These are phyloP conservation scores for Suaeda aralocaspica DNA, from an alignment of 148 eudicot genomes.

Conservation along the genomic window DNA sequence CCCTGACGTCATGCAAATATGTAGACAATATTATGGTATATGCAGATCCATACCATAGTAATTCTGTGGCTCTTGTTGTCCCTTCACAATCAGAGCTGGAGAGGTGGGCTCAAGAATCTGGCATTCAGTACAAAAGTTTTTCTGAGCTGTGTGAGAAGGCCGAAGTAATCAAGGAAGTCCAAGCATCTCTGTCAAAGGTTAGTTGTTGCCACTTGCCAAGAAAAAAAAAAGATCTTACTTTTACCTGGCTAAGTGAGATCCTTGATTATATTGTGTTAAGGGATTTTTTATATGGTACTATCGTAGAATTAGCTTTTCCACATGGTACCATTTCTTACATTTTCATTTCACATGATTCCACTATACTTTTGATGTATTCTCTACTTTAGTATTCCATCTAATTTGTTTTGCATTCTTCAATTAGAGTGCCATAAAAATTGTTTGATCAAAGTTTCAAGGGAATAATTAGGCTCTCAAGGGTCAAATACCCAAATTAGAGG, in stretches of 20 bases:
- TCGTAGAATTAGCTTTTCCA: no score
- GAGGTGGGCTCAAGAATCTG: constrained; percentile 77
- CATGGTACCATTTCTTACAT: no score
- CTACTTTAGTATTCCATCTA: no score
- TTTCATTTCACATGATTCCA: no score
- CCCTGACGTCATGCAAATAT: constrained; percentile 54
- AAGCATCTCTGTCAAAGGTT: constrained; percentile 74
- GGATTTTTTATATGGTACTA: no score
- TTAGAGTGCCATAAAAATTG: no score
- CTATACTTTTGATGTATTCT: no score
- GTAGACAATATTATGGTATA: constrained; percentile 81
- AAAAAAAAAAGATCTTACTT: neutral
- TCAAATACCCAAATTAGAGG: no score
- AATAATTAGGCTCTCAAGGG: no score
- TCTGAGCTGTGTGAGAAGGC: constrained; percentile 65
- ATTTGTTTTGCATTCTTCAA: no score
- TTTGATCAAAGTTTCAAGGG: no score
- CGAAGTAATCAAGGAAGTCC: constrained; percentile 75
- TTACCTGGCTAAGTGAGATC: neutral
- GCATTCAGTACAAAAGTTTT: constrained; percentile 51
- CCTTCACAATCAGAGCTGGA: constrained; percentile 63
- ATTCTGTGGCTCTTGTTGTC: constrained; percentile 77
- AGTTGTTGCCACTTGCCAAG: constrained; percentile 6
- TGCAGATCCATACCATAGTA: constrained; percentile 88
- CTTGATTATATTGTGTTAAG: no score